Base-by-base conservation (phyloP, 495 filamentous ascomycete genomes). In the Cercophora samala region DNA sequence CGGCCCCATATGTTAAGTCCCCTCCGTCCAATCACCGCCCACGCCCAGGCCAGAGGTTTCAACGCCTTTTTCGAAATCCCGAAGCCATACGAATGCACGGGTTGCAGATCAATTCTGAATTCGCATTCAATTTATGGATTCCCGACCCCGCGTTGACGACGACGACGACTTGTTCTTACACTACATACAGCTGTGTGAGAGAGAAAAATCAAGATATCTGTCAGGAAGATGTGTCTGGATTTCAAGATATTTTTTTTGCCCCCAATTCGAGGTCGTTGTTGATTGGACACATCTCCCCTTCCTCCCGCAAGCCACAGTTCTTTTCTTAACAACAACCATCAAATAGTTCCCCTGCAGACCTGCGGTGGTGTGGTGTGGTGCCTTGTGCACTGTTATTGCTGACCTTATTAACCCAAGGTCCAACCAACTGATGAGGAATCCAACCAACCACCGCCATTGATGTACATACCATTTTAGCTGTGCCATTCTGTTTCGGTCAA, bases 31-130 rank as follows among this genome's bases (percentile, higher is more conserved):
- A 46, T 46, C 37, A 46, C 8, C 6, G 15, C 5, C 15, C 37
- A 11, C 37, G 13, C 13, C 13, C 37, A 46, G 37, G 37, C 37
- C 37, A 46, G 37, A 46, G 0, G 37, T 46, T 46, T 46, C 37
- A 46, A 46, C 37, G 37, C 37, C 37, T 46, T 46, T 46, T 46
- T 46, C 37, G 37, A 46, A 46, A 46, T 46, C 37, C 37, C 37
- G 37, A 46, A 46, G 37, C 37, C 37, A 46, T 46, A 29, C 26
- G 26, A 29, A 29, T 29, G 26, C 26, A 29, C 8, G 26, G 26
- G 26, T 29, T 56, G 53, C 53, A 56, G 53, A 56, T 56, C 53
- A 56, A 56, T 56, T 56, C n/a, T 23, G 53, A 21, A 56, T 56
- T 46, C 13, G 37, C 8, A 46, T 46, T n/a, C 37, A 46, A 46